Evolutionary conservation across 2,329 filamentous ascomycete species (phyloP).

Genomic region (Esteya vermicola): DNA sequence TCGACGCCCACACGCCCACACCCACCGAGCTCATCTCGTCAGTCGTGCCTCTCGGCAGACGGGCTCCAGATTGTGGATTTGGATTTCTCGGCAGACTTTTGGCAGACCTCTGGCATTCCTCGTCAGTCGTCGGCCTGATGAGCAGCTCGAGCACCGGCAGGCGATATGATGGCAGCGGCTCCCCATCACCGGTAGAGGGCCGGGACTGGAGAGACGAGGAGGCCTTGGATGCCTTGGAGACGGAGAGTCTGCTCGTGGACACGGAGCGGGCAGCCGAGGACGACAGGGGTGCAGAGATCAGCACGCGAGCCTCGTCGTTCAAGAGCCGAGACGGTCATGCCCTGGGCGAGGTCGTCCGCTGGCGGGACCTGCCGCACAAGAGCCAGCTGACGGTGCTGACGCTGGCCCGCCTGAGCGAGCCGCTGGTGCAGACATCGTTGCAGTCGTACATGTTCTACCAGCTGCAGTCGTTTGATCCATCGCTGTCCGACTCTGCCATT

Average conservation of each 20-base stretch:
- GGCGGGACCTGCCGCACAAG: constrained; percentile 62
- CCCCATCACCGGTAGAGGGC: too few species aligned
- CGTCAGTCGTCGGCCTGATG: too few species aligned
- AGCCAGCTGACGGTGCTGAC: constrained; percentile 65
- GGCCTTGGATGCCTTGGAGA: not conserved
- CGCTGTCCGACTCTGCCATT: constrained; percentile 47
- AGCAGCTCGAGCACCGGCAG: too few species aligned
- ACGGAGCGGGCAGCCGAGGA: not conserved
- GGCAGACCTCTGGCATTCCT: too few species aligned
- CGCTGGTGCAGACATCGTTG: constrained; percentile 64
- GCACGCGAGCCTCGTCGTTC: too few species aligned
- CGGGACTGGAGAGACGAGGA: not conserved
- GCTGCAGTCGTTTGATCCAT: constrained; percentile 57
- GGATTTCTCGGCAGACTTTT: not conserved
- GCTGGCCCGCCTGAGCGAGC: constrained; percentile 66
- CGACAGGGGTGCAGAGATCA: not conserved
- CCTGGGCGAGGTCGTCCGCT: constrained; percentile 36
- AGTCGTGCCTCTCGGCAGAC: too few species aligned
- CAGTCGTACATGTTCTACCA: constrained; percentile 80
- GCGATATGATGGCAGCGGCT: too few species aligned
- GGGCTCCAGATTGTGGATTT: too few species aligned
- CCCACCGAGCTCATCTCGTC: too few species aligned
- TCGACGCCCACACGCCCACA: too few species aligned
- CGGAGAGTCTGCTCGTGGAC: not conserved
- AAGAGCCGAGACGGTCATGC: too few species aligned